Conservation (phyloP, 2,329 filamentous ascomycete species). For the Celoporthe dispersa region DNA sequence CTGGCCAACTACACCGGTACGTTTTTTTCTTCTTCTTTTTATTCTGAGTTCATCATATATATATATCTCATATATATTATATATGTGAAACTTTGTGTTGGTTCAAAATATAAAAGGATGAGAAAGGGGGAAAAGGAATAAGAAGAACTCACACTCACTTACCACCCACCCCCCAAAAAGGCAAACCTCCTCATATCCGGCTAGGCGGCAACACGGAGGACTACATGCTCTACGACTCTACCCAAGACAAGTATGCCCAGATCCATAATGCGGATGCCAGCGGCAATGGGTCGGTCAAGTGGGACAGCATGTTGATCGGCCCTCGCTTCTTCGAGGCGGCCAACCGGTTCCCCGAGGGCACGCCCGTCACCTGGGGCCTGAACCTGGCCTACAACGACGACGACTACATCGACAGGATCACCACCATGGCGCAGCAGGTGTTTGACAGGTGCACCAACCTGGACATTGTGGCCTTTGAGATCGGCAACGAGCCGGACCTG, state of each 20-base stretch:
- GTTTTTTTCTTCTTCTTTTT: constrained; percentile 38
- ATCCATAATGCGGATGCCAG: constrained; percentile 43
- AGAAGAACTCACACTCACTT: neutral
- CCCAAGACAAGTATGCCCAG: constrained; percentile 43
- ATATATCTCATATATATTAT: too few species aligned
- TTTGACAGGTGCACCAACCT: constrained; percentile 33
- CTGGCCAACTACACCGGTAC: constrained; percentile 52
- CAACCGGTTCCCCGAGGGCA: constrained; percentile 53
- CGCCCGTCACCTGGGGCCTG: constrained; percentile 53
- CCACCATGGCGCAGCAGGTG: constrained; percentile 42
- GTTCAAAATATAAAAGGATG: too few species aligned
- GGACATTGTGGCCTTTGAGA: constrained; percentile 37
- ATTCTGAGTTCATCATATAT: too few species aligned
- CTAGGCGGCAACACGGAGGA: constrained; percentile 57
- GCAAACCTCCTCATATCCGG: constrained; percentile 52
- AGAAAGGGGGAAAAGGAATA: neutral
- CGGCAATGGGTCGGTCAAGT: constrained; percentile 45
- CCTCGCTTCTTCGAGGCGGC: constrained; percentile 51
- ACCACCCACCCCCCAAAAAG: constrained; percentile 33
- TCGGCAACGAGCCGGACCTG: constrained; percentile 40
- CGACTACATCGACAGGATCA: constrained; percentile 49
- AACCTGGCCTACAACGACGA: constrained; percentile 52
- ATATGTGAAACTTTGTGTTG: too few species aligned
- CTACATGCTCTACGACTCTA: constrained; percentile 50
- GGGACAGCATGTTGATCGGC: constrained; percentile 51